phyloP scores from a whole-genome alignment of 495 filamentous ascomycete species.

The Evernia prunastri region DNA sequence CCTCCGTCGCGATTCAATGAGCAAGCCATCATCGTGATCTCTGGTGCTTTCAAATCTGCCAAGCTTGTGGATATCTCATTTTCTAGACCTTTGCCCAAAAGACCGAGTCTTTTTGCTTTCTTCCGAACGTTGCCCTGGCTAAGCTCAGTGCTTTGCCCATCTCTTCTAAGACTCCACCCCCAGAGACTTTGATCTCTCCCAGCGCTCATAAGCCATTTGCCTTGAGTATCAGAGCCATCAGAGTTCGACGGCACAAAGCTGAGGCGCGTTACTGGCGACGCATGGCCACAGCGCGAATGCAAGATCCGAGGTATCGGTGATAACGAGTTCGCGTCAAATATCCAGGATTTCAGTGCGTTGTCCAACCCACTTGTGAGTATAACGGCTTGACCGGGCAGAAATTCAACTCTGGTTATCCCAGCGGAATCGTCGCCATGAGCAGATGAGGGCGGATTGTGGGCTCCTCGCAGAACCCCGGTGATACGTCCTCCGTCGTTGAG shows the following conservation, averaged over 20 bases:
- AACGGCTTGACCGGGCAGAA: constrained; percentile 83
- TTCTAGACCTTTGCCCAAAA: constrained; percentile 41
- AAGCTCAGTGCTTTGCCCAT: constrained; percentile 88
- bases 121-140: constrained; percentile 79
- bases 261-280: constrained; percentile 71
- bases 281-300: constrained; percentile 80
- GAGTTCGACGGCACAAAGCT: constrained; percentile 78
- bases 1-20: constrained; percentile 90
- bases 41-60: constrained; percentile 77
- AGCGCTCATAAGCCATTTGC: constrained; percentile 92
- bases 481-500: constrained; percentile 79
- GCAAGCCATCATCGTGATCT: constrained; percentile 83
- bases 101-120: constrained; percentile 75
- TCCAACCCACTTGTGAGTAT: constrained; percentile 85
- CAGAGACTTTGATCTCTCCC: constrained; percentile 83
- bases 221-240: constrained; percentile 77
- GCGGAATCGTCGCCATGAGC: constrained; percentile 49
- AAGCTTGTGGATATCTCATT: constrained; percentile 45
- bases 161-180: constrained; percentile 89
- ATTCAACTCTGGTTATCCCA: constrained; percentile 74
- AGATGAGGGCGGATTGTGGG: constrained; percentile 65
- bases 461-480: constrained; percentile 72
- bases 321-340: constrained; percentile 83
- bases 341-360: constrained; percentile 91
- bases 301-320: constrained; percentile 76